phyloP scores from a whole-genome alignment of 106 monocot species.

The Amphibolis antarctica region DNA sequence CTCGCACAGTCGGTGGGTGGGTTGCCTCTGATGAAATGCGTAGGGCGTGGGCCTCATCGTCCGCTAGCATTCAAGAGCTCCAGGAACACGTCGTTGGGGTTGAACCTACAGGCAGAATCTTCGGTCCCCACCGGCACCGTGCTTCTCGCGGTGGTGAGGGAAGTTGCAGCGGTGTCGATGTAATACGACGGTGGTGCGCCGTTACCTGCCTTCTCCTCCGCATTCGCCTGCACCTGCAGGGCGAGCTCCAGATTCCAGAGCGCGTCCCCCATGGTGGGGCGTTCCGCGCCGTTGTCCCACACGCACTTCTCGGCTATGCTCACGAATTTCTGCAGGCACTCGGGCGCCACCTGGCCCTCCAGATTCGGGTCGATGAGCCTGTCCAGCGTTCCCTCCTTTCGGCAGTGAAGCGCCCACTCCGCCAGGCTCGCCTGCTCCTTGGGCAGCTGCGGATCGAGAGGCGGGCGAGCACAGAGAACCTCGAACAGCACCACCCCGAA shows the following conservation, averaged over 20 bases:
- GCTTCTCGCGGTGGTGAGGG: too few relatives aligned
- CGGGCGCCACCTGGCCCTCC: slow-evolving; percentile 30
- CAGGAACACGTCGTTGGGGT: too few relatives aligned
- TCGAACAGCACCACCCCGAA: too few relatives aligned
- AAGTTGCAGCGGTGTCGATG: too few relatives aligned
- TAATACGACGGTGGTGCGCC: too few relatives aligned
- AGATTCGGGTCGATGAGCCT: slow-evolving; percentile 48
- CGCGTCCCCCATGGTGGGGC: slow-evolving; percentile 65
- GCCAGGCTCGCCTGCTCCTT: slow-evolving; percentile 12
- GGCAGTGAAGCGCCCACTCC: too few relatives aligned
- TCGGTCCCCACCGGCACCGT: too few relatives aligned
- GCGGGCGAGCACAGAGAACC: slow-evolving; percentile 11
- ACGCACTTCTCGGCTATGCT: slow-evolving; percentile 71
- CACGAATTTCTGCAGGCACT: slow-evolving; percentile 51
- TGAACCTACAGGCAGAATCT: too few relatives aligned
- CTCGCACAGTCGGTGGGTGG: too few relatives aligned
- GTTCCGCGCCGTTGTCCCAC: slow-evolving; percentile 43
- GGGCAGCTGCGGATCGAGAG: slow-evolving; percentile 6
- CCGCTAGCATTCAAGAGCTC: too few relatives aligned
- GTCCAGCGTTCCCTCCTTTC: slow-evolving; percentile 22
- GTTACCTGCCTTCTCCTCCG: slow-evolving; percentile 9
- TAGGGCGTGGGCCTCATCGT: too few relatives aligned
- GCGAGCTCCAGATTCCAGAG: slow-evolving; percentile 84
- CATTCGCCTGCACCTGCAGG: slow-evolving; percentile 48
- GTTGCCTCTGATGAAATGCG: too few relatives aligned